Conservation (phyloP, 2,329 filamentous ascomycete genomes). For the Laburnicola sp. region DNA sequence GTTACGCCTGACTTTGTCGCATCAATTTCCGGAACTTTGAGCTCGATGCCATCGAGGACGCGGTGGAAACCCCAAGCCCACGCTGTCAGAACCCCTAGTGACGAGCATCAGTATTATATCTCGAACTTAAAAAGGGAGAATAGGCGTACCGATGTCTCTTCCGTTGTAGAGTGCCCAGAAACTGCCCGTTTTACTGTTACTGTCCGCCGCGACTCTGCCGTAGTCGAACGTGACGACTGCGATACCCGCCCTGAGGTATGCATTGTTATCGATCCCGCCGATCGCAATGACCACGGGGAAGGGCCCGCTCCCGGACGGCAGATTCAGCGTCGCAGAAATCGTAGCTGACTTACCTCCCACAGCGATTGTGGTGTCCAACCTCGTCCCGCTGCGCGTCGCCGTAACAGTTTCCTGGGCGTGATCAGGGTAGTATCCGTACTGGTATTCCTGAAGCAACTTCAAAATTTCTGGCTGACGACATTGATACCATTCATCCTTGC, state of each 20-base stretch:
- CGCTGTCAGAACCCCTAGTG: constrained; percentile 38
- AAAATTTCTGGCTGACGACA: constrained; percentile 58
- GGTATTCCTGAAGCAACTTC: constrained; percentile 55
- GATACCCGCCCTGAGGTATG: constrained; percentile 53
- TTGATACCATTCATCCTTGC: constrained; percentile 53
- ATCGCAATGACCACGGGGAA: constrained; percentile 54
- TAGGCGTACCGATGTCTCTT: constrained; percentile 51
- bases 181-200: constrained; percentile 54
- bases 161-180: constrained; percentile 57
- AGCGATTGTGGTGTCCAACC: constrained; percentile 49
- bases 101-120: background rate
- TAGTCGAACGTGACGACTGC: constrained; percentile 57
- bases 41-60: constrained; percentile 41
- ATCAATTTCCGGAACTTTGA: constrained; percentile 45
- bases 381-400: constrained; percentile 52
- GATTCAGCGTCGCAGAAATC: constrained; percentile 50
- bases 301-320: constrained; percentile 50
- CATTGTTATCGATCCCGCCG: constrained; percentile 54
- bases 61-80: constrained; percentile 48
- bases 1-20: constrained; percentile 39
- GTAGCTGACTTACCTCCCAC: constrained; percentile 50
- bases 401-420: constrained; percentile 53
- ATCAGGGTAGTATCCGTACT: constrained; percentile 57
- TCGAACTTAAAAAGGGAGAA: background rate
- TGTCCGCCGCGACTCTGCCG: constrained; percentile 53